phyloP scores from a whole-genome alignment of 768 basidiomycete species.

The Trametes gibbosa region DNA sequence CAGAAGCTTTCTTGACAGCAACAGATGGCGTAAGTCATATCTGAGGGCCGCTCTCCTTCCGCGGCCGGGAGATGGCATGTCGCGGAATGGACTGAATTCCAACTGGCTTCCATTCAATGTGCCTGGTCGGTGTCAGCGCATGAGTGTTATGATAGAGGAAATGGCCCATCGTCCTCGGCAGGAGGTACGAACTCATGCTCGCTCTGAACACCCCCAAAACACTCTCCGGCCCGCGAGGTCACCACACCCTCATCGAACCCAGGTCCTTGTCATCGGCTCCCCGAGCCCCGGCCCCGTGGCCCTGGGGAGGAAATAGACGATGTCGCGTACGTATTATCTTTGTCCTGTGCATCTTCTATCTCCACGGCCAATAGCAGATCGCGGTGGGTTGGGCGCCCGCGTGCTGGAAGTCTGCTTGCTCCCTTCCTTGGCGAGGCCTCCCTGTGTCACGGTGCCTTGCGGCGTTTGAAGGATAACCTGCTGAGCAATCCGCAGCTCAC shows the following conservation, averaged over 20 bases:
- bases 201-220: no score
- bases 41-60: no score
- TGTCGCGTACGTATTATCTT: constrained; percentile 3
- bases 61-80: no score
- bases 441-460: not conserved
- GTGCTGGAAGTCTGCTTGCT: not conserved
- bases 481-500: constrained; percentile 4
- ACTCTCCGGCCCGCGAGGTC: no score
- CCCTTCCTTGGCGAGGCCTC: constrained; percentile 1
- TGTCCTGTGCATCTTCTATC: not conserved
- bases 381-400: not conserved
- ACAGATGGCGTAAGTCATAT: no score
- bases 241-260: not conserved
- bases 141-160: no score
- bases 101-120: no score
- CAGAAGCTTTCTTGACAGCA: no score
- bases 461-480: not conserved
- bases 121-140: no score
- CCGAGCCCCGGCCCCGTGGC: constrained; percentile 10
- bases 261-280: constrained; percentile 11
- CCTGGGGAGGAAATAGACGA: not conserved
- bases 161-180: no score
- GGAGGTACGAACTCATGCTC: no score
- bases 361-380: not conserved
- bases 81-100: no score